Evolutionary conservation across 2,329 filamentous ascomycete genomes (phyloP).

Genomic region (Aspergillus sp.): DNA sequence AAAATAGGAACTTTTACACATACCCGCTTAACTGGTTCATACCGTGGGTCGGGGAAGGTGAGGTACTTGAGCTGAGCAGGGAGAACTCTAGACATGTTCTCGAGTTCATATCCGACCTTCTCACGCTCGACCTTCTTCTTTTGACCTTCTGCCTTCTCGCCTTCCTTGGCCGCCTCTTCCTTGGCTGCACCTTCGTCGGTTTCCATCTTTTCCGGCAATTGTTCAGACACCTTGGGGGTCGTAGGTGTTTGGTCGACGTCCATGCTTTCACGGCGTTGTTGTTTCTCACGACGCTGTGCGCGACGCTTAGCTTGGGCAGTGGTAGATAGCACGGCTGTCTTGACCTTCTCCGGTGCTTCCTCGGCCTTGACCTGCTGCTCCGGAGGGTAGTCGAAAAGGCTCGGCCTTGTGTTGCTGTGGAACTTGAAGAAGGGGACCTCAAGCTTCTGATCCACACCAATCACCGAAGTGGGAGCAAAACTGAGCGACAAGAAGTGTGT

Average conservation of each 20-base stretch:
- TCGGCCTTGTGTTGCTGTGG: conserved; percentile 89
- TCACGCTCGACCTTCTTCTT: conserved; percentile 96
- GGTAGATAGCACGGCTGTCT: conserved; percentile 91
- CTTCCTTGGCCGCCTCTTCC: conserved; percentile 55
- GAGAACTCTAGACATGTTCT: conserved; percentile 94
- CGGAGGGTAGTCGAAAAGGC: conserved; percentile 95
- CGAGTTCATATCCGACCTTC: conserved; percentile 91
- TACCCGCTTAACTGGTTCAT: conserved; percentile 90
- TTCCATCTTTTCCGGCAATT: conserved; percentile 81
- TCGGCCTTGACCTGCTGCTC: conserved; percentile 94
- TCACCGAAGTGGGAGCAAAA: conserved; percentile 95
- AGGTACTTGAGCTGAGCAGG: conserved; percentile 93
- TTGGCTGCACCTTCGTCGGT: conserved; percentile 52
- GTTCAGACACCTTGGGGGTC: conserved; percentile 60
- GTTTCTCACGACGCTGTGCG: conserved; percentile 88
- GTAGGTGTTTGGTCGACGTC: conserved; percentile 79
- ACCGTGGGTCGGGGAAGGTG: conserved; percentile 83
- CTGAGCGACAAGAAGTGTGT: conserved; percentile 95
- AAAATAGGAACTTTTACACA: conserved; percentile 19
- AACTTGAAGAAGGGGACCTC: conserved; percentile 94
- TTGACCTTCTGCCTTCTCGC: conserved; percentile 61
- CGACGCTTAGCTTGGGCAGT: conserved; percentile 95
- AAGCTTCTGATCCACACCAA: conserved; percentile 87
- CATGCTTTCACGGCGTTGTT: conserved; percentile 89
- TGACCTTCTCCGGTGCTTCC: conserved; percentile 87